Evolutionary conservation across 495 filamentous ascomycete species (phyloP).

Genomic region (Penicillium pulvis): DNA sequence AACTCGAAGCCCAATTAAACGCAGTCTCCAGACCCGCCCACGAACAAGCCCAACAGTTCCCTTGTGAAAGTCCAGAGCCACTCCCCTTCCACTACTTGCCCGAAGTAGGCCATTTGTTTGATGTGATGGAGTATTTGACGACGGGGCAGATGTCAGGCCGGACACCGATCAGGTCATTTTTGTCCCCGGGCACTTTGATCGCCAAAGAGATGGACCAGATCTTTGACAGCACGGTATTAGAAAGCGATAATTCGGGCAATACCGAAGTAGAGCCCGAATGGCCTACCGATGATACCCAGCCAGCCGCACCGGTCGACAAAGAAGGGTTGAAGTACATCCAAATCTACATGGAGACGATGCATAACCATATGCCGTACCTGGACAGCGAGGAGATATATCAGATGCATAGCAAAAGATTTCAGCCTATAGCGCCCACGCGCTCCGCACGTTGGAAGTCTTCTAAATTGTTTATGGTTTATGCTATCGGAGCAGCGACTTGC

Average conservation of each 20-base stretch:
- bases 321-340: constrained; percentile 34
- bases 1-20: constrained; percentile 24
- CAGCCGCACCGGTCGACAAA: constrained; percentile 33
- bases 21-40: not conserved
- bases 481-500: constrained; percentile 40
- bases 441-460: constrained; percentile 33
- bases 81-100: not conserved
- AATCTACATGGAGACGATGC: constrained; percentile 39
- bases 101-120: constrained; percentile 2
- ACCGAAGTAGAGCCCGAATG: constrained; percentile 14
- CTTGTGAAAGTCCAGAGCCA: not conserved
- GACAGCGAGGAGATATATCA: constrained; percentile 36
- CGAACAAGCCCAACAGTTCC: not conserved
- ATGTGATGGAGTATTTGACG: constrained; percentile 27
- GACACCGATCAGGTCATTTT: not conserved
- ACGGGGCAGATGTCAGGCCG: constrained; percentile 16
- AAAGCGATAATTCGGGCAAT: constrained; percentile 20
- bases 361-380: constrained; percentile 40
- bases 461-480: constrained; percentile 48
- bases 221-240: constrained; percentile 30
- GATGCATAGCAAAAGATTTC: constrained; percentile 31
- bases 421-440: constrained; percentile 19
- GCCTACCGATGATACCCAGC: constrained; percentile 13
- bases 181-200: not conserved
- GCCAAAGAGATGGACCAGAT: constrained; percentile 21